These are phyloP conservation scores for Gastrolobium villosum DNA, from an alignment of 306 rosid genomes.

Conservation along the genomic window DNA sequence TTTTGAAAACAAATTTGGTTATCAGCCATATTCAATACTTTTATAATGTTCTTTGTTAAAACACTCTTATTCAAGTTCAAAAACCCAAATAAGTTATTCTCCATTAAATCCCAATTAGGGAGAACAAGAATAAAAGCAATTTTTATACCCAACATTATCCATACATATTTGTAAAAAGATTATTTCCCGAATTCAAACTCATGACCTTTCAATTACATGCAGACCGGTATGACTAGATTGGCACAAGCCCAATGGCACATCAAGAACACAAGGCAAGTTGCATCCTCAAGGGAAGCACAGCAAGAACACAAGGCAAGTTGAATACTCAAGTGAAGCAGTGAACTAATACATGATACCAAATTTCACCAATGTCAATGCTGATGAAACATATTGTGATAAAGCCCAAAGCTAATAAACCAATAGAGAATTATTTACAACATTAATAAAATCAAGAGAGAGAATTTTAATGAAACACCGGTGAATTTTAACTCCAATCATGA, in stretches of 20 bases:
- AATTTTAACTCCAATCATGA: conserved; percentile 43
- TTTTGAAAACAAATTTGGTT: too few relatives aligned
- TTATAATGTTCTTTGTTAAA: too few relatives aligned
- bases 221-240: too few relatives aligned
- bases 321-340: neutral
- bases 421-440: conserved; percentile 56
- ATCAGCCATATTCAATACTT: too few relatives aligned
- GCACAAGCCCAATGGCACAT: neutral
- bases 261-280: neutral
- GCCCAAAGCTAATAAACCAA: conserved; percentile 35
- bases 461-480: conserved; percentile 34
- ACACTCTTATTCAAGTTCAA: too few relatives aligned
- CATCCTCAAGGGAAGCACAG: neutral
- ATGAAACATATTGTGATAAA: conserved; percentile 34
- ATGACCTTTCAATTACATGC: too few relatives aligned
- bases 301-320: neutral
- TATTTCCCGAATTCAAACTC: too few relatives aligned
- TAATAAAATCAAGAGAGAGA: conserved; percentile 46
- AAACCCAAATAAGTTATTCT: too few relatives aligned
- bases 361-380: neutral
- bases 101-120: too few relatives aligned
- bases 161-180: too few relatives aligned
- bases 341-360: conserved; percentile 3
- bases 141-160: too few relatives aligned
- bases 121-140: too few relatives aligned